Evolutionary conservation across 2,329 filamentous ascomycete species (phyloP).

Genomic region (Monosporascus sp.): DNA sequence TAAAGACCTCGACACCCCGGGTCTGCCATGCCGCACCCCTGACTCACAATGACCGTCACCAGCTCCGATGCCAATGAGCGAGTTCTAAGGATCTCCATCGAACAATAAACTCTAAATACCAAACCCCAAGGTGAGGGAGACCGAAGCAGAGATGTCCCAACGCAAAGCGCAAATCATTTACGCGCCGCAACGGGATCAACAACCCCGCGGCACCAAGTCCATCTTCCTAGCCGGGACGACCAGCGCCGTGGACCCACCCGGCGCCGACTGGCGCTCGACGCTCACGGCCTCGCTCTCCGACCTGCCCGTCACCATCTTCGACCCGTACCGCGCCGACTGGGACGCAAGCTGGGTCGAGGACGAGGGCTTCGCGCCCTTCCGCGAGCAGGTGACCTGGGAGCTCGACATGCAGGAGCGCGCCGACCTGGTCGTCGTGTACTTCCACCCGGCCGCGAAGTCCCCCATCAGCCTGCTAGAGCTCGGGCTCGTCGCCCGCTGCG

Average conservation of each 20-base stretch:
- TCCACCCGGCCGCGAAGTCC: constrained; percentile 46
- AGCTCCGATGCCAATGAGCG: no score
- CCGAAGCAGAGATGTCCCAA: background rate
- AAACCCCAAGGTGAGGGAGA: no score
- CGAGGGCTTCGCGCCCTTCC: constrained; percentile 39
- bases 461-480: constrained; percentile 57
- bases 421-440: constrained; percentile 52
- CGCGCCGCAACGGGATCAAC: constrained; percentile 21
- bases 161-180: constrained; percentile 22
- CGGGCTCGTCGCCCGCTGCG: constrained; percentile 41
- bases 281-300: constrained; percentile 36
- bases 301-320: constrained; percentile 47
- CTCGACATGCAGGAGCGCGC: constrained; percentile 48
- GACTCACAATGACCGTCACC: no score
- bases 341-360: constrained; percentile 48
- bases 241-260: constrained; percentile 25
- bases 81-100: no score
- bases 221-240: constrained; percentile 59
- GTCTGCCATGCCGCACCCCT: no score
- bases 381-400: constrained; percentile 54
- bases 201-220: constrained; percentile 17
- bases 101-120: no score
- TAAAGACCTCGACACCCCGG: no score
- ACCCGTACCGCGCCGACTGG: constrained; percentile 55
- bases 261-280: constrained; percentile 45